Conservation (phyloP, 306 rosid genomes). For the Ceratonia siliqua region DNA sequence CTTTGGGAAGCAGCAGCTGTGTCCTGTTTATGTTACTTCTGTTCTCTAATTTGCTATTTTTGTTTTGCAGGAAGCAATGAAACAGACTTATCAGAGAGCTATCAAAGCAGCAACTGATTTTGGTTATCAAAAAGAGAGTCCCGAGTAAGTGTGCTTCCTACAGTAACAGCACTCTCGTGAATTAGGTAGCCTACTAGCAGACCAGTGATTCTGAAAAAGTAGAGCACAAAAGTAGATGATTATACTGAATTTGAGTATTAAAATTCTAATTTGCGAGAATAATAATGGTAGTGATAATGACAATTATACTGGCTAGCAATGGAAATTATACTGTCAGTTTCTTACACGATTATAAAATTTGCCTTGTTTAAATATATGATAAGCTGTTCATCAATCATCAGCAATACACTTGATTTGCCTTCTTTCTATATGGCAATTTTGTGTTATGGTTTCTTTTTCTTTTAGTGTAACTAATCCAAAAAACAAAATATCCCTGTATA, state of each 20-base stretch:
- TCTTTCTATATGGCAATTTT: not conserved
- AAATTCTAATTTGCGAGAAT: conserved; percentile 5
- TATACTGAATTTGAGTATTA: too few species aligned
- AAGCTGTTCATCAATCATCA: not conserved
- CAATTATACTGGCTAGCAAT: not conserved
- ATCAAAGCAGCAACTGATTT: conserved; percentile 77
- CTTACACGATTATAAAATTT: not conserved
- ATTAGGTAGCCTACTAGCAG: too few species aligned
- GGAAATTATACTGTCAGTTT: not conserved
- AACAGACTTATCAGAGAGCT: conserved; percentile 90
- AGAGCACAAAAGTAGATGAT: too few species aligned
- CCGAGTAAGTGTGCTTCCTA: conserved; percentile 79
- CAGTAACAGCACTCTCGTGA: conserved; percentile 2
- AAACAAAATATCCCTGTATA: not conserved
- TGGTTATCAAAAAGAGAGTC: conserved; percentile 90
- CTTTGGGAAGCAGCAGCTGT: not conserved
- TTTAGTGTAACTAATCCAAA: not conserved
- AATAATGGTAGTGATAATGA: not conserved
- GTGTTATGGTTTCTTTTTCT: not conserved
- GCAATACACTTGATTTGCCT: not conserved
- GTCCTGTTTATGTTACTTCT: not conserved
- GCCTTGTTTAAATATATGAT: not conserved
- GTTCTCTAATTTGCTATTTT: not conserved
- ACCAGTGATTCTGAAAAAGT: too few species aligned
- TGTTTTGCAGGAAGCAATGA: conserved; percentile 80